These are phyloP conservation scores for Arabis hirsuta DNA, from an alignment of 345 rosid species.

Conservation along the genomic window DNA sequence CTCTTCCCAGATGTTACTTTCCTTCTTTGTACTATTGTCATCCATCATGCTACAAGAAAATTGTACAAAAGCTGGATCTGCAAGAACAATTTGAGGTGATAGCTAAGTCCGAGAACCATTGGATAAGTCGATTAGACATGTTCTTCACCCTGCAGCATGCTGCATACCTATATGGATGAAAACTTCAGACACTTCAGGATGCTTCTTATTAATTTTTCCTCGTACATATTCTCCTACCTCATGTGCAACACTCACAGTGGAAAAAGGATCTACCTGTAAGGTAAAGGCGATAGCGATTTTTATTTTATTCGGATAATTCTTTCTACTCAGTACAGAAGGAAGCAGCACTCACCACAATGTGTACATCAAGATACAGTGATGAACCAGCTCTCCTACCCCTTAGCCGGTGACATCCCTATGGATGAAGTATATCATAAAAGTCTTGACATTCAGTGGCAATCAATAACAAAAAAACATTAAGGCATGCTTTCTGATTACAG, in stretches of 20 bases:
- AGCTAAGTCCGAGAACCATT: constrained; percentile 6
- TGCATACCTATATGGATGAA: constrained; percentile 87
- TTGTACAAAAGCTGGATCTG: constrained; percentile 73
- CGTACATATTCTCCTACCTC: constrained; percentile 86
- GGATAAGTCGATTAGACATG: constrained; percentile 16
- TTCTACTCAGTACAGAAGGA: constrained; percentile 7
- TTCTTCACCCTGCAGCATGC: constrained; percentile 19
- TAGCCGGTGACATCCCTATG: constrained; percentile 91
- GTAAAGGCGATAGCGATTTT: constrained; percentile 16
- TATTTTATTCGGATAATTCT: constrained; percentile 15
- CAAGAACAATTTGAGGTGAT: constrained; percentile 24
- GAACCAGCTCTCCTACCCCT: constrained; percentile 99
- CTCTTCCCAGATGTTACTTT: constrained; percentile 35
- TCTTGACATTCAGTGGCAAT: constrained; percentile 9
- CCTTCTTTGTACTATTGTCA: constrained; percentile 39
- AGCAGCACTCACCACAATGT: constrained; percentile 72
- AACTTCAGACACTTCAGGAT: constrained; percentile 83
- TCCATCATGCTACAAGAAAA: constrained; percentile 45
- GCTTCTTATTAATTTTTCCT: constrained; percentile 60
- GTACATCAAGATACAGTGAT: constrained; percentile 83
- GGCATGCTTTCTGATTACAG: constrained; percentile 26
- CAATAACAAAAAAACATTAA: constrained; percentile 9
- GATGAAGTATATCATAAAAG: constrained; percentile 23
- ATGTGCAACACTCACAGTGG: constrained; percentile 91
- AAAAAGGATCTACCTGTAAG: constrained; percentile 83